Percentiles rank a stretch among this genome's conserved stretches.
Evolutionary conservation across 805 yeast species (phyloP).

Genomic region (Ogataea minuta): DNA sequence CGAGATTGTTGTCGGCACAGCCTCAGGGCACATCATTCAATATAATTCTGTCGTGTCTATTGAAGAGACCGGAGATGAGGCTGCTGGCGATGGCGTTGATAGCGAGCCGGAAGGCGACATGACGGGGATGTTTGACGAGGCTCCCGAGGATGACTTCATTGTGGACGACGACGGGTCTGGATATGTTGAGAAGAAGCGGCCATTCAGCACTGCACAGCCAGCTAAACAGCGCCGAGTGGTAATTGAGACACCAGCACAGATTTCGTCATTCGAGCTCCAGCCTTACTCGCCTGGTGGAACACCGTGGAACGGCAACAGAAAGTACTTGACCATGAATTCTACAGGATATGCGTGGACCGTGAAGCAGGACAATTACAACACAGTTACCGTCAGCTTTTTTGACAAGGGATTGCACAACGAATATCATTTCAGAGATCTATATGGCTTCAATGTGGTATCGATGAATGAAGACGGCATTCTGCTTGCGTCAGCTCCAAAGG

Average conservation of each 20-base stretch:
- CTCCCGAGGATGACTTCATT: constrained; percentile 51
- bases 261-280: constrained; percentile 35
- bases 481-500: constrained; percentile 44
- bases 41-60: constrained; percentile 21
- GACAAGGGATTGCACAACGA: constrained; percentile 74
- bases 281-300: constrained; percentile 90
- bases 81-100: constrained; percentile 16
- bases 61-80: constrained; percentile 19
- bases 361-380: constrained; percentile 53
- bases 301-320: constrained; percentile 67
- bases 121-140: constrained; percentile 36
- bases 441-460: constrained; percentile 71
- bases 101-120: constrained; percentile 27
- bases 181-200: constrained; percentile 21
- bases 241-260: constrained; percentile 4
- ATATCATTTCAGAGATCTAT: constrained; percentile 79
- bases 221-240: constrained; percentile 11
- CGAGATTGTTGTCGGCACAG: constrained; percentile 42
- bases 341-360: constrained; percentile 84
- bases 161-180: constrained; percentile 64
- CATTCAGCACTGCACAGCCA: constrained; percentile 5
- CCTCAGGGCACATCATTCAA: constrained; percentile 39
- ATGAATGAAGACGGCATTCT: constrained; percentile 65
- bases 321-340: constrained; percentile 78
- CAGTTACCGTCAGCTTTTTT: constrained; percentile 85